Base-by-base conservation (phyloP, 805 yeast genomes). In the Spathaspora boniae region DNA sequence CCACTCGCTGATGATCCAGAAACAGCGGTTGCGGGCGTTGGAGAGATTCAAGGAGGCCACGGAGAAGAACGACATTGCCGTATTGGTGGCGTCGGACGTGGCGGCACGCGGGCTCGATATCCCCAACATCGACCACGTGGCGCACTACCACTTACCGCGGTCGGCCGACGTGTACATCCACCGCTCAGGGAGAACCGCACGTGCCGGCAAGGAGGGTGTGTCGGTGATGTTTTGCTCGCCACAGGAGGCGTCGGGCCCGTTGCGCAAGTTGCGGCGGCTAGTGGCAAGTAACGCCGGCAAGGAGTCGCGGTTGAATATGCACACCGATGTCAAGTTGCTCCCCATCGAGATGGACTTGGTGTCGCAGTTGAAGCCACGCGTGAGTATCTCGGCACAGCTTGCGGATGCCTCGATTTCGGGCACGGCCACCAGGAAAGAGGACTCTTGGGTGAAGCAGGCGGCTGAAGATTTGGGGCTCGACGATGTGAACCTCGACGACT, bases 21-120 rank as follows among this genome's bases (percentile, higher is more conserved):
- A 89, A 52, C 96, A 87, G 56, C 78, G 99, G 53, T 65, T 93
- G 48, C 74, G 89, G 47, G 77, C 91, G 3, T 65, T 93, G 49
- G 98, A 93, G 61, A 74, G 82, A 42, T 91, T 88, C 68, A 76
- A 72, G 45, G 72, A 66, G 31, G 70, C 78, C 14, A 68, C 75
- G 29, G 47, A 48, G 18, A 59, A 63, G 5, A 61, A 68, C 31
- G 72, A 74, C 33, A 65, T 78, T 3, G 69, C 85, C 0, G 89
- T 89, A 3, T 67, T 93, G 37, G 75, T 93, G 35, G 96, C 97
- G 1, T 87, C 98, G 4, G 98, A 93, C 61, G 98, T 93, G 30
- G 98, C 98, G 2, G 98, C 98, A 4, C 78, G 98, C 69, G 98
- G 98, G 41, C 72, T 93, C 41, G 98, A 93, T 69, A 87, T 93